Percentiles rank a stretch among this genome's conserved stretches.
Evolutionary conservation across 2,329 filamentous ascomycete species (phyloP).

Genomic region (Ascochyta rabiei): DNA sequence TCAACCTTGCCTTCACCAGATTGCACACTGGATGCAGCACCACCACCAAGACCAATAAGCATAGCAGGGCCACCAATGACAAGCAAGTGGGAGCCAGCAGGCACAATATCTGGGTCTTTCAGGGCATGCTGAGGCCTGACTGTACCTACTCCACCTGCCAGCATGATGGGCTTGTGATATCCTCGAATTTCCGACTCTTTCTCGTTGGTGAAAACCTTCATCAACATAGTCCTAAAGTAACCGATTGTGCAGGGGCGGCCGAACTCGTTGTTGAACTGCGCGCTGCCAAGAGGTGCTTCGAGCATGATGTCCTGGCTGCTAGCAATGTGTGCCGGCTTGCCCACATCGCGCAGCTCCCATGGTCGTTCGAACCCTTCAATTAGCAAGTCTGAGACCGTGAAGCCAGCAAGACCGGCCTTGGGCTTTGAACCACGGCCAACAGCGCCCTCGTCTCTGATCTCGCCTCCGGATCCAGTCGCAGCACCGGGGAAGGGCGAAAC

Average conservation of each 20-base stretch:
- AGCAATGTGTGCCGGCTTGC: conserved; percentile 88
- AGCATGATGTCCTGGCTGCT: conserved; percentile 97
- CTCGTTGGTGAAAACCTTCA: conserved; percentile 65
- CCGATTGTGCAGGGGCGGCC: conserved; percentile 87
- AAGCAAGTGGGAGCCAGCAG: conserved; percentile 85
- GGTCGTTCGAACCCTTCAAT: conserved; percentile 83
- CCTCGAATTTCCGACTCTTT: conserved; percentile 76
- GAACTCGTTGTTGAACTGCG: conserved; percentile 97
- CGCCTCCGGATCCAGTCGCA: conserved; percentile 92
- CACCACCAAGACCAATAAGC: conserved; percentile 95
- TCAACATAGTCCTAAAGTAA: conserved; percentile 89
- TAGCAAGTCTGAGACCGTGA: conserved; percentile 91
- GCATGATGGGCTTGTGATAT: conserved; percentile 98
- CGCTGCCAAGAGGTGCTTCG: conserved; percentile 92
- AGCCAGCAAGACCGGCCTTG: conserved; percentile 89
- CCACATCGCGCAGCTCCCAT: conserved; percentile 85
- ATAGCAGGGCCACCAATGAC: conserved; percentile 96
- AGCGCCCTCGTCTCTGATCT: conserved; percentile 93
- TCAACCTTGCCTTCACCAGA: conserved; percentile 89
- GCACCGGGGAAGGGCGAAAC: conserved; percentile 93
- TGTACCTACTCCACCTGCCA: conserved; percentile 92
- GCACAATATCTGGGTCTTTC: conserved; percentile 79
- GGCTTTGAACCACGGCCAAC: conserved; percentile 91
- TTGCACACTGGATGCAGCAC: conserved; percentile 88
- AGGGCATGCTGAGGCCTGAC: conserved; percentile 89